Percentiles rank a stretch among this genome's conserved stretches.
These are phyloP conservation scores for Mallotus japonicus DNA, from an alignment of 441 rosid genomes.

Conservation along the genomic window DNA sequence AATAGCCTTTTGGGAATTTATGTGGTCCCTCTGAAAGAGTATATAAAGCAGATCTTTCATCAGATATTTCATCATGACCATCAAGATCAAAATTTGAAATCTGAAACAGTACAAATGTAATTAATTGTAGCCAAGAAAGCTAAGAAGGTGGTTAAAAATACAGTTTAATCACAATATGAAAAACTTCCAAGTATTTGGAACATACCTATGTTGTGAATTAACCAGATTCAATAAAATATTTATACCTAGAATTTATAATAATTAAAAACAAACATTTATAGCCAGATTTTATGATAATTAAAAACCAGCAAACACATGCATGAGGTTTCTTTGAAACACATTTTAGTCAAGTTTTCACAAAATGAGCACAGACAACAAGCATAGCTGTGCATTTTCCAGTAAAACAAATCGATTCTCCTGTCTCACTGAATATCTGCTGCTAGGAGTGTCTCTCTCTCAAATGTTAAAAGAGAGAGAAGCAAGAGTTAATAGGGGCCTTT, in stretches of 20 bases:
- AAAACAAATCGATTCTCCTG: too few relatives aligned
- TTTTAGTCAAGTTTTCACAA: neutral
- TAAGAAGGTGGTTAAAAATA: slow-evolving; percentile 6
- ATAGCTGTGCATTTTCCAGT: neutral
- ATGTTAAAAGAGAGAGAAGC: neutral
- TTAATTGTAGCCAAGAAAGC: slow-evolving; percentile 13
- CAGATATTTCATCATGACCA: slow-evolving; percentile 58
- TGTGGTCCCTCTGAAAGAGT: slow-evolving; percentile 48
- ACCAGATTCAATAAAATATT: neutral
- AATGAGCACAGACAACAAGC: neutral
- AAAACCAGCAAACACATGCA: neutral
- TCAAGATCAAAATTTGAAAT: slow-evolving; percentile 55
- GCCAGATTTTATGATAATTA: neutral
- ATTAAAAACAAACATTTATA: neutral
- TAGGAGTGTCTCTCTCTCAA: neutral
- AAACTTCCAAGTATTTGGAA: neutral
- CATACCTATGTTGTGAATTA: neutral
- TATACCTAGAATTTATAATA: neutral
- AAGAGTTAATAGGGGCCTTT: too few relatives aligned
- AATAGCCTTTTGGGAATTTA: slow-evolving; percentile 85
- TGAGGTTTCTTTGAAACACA: neutral
- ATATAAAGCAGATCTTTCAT: slow-evolving; percentile 60
- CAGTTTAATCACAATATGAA: neutral
- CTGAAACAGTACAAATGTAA: slow-evolving; percentile 36
- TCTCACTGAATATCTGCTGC: too few relatives aligned